Evolutionary conservation across 1,284 basidiomycete species (phyloP).

Genomic region (Ganoderma meredithae): DNA sequence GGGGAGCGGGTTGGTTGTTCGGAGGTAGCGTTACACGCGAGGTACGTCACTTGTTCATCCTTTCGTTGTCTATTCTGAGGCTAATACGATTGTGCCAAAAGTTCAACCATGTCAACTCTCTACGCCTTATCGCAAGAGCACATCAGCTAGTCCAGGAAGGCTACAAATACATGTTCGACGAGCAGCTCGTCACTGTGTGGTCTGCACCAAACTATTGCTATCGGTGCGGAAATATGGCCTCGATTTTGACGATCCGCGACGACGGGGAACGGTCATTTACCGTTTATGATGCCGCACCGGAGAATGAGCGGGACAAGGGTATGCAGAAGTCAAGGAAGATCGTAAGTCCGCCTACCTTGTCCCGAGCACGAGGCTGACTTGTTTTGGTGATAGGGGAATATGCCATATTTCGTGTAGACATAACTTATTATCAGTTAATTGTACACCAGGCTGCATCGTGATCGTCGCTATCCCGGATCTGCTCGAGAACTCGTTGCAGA

Average conservation of each 20-base stretch:
- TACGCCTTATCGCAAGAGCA: constrained; percentile 88
- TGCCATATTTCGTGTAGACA: constrained; percentile 68
- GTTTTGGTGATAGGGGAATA: constrained; percentile 49
- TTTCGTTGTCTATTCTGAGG: background rate
- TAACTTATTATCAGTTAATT: constrained; percentile 31
- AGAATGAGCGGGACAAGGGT: constrained; percentile 84
- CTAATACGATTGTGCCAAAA: constrained; percentile 40
- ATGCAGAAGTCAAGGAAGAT: constrained; percentile 65
- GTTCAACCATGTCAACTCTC: constrained; percentile 93
- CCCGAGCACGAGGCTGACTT: constrained; percentile 4
- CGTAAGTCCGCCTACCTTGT: constrained; percentile 64
- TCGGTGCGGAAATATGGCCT: constrained; percentile 83
- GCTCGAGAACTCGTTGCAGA: background rate
- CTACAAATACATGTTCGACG: constrained; percentile 98
- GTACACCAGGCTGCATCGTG: constrained; percentile 6
- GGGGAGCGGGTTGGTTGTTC: constrained; percentile 97
- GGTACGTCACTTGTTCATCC: too few species aligned
- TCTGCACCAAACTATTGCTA: constrained; percentile 97
- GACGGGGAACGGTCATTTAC: constrained; percentile 73
- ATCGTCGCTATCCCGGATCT: background rate
- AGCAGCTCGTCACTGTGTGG: constrained; percentile 96
- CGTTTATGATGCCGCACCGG: constrained; percentile 84
- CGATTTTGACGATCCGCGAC: constrained; percentile 76
- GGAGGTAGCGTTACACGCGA: constrained; percentile 88
- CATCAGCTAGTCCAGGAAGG: constrained; percentile 98